Base-by-base conservation (phyloP, 1,284 basidiomycete species). In the Gastroboletus turbinatus region DNA sequence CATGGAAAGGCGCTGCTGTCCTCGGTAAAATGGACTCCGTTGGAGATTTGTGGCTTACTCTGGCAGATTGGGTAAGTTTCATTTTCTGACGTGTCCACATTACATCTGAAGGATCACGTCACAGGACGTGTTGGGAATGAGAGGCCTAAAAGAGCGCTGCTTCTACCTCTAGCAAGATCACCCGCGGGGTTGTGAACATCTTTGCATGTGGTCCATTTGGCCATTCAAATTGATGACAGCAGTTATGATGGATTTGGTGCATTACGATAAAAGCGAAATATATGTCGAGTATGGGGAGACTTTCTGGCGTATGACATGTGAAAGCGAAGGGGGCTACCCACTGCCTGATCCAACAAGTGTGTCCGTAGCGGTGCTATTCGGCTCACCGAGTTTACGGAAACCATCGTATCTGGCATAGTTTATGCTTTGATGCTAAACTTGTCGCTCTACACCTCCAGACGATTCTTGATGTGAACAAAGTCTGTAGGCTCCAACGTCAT, bases 1-100 rank as follows among this genome's bases (percentile, higher is more conserved):
- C 87, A 23, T 99, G 96, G 96, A 98, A 98, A 73, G 96, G 96
- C 6, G 94, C 91, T 19, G 86, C 90, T n/a, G 93, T 97, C 21
- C 83, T 98, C 56, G 93, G 89, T 30, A 92, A 94, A 72, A 89
- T 99, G 81, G 96, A 98, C 48, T 84, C 86, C 2, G 84, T 92
- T 53, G 81, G 84, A 47, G 96, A 99, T 65, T 75, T 98, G 61
- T 98, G 96, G 94, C 79, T 98, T 44, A 85, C 90, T 14, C 76
- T 79, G 52, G 79, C 86, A 44, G 96, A 99, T 72, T 98, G 94
- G 94, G 91, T 92, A 73, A 53, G 80, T 70, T 39, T 51, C 49
- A 45, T 64, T 56, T 13, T 50, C 14, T 53, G 33, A 51, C 30
- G 30, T 59, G 23, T 50, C 23, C 32, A 44, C 46, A 27, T 48